Evolutionary conservation across 768 basidiomycete species (phyloP).

Genomic region (Tephrocybe rancida): DNA sequence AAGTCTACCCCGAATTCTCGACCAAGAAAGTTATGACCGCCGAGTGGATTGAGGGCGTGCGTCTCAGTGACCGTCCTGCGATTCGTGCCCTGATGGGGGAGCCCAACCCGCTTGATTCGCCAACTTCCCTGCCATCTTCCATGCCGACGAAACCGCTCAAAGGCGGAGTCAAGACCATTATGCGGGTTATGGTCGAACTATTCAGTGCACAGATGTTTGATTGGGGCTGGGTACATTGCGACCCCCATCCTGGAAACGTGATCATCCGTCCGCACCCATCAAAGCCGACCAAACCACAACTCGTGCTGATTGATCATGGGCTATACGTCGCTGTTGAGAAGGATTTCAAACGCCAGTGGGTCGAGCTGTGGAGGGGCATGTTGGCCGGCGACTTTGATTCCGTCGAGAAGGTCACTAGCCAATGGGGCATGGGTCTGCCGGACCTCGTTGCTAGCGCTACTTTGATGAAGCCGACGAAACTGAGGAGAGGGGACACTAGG

Average conservation of each 20-base stretch:
- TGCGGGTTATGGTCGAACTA: slow-evolving; percentile 86
- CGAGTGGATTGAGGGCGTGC: slow-evolving; percentile 83
- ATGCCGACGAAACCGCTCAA: slow-evolving; percentile 43
- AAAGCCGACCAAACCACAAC: slow-evolving; percentile 48
- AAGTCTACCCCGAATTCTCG: slow-evolving; percentile 69
- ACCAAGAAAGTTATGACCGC: slow-evolving; percentile 82
- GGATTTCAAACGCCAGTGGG: slow-evolving; percentile 75
- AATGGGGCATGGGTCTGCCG: slow-evolving; percentile 73
- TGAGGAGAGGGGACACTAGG: slow-evolving; percentile 29
- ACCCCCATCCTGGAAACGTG: slow-evolving; percentile 79
- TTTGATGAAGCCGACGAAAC: slow-evolving; percentile 60
- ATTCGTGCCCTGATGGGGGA: slow-evolving; percentile 65
- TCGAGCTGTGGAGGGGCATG: slow-evolving; percentile 72
- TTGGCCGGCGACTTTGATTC: slow-evolving; percentile 55
- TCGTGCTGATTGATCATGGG: slow-evolving; percentile 92
- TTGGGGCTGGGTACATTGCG: slow-evolving; percentile 91
- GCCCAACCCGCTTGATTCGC: slow-evolving; percentile 15
- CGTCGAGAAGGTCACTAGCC: slow-evolving; percentile 50
- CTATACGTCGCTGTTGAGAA: slow-evolving; percentile 77
- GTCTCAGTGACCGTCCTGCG: slow-evolving; percentile 64
- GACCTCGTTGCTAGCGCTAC: slow-evolving; percentile 77
- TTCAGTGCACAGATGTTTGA: slow-evolving; percentile 91
- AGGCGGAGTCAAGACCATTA: slow-evolving; percentile 65
- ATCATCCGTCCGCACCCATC: slow-evolving; percentile 64
- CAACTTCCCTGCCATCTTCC: slow-evolving; percentile 23